Base-by-base conservation (phyloP, 768 basidiomycete species). In the Rhizopogon vinicolor region DNA sequence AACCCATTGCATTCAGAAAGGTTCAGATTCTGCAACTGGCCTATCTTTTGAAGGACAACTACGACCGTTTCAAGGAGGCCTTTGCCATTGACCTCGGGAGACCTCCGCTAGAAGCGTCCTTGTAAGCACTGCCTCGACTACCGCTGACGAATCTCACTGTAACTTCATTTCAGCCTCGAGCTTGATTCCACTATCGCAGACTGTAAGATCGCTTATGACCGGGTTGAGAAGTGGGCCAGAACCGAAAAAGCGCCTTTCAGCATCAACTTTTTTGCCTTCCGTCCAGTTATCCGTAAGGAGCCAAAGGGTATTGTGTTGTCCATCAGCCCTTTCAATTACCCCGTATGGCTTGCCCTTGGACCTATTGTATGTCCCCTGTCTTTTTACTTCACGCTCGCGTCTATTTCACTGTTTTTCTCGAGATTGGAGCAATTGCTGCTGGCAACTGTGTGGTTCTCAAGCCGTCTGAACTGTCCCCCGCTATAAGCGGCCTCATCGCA, bases 321-420 rank as follows among this genome's bases (percentile, higher is more conserved):
- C 61, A 85, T 91, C 53, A 75, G 74, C 33, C 86, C 88, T 0
- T 90, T 88, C 78, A 91, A 90, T 67, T 89, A 86, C 63, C 90
- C 89, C 0, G 56, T 90, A 12, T 85, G 77, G 75, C 67, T 87
- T 51, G 66, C 78, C 0, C 39, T 89, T 7, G 72, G 75, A 1
- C 86, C 87, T 12, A 57, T 92, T 59, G 86, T 87, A 56, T 19
- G 79, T 66, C 33, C 14, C 19, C 40, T 18, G 16, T 52, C n/a
- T 13, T 35, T 14, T 35, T 52, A 37, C 12, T 22, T 7, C 1
- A 31, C 22, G 5, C 35, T 29, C 18, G 29, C 31, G 10, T 39
- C 22, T 1, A 39, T 1, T 29, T 42, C 49, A 39, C n/a, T 51
- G 28, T 43, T 44, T 42, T 52, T 33, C 58, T 73, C 22, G 41